Conservation (phyloP, 2,329 filamentous ascomycete species). For the Pyrenochaeta sp. region DNA sequence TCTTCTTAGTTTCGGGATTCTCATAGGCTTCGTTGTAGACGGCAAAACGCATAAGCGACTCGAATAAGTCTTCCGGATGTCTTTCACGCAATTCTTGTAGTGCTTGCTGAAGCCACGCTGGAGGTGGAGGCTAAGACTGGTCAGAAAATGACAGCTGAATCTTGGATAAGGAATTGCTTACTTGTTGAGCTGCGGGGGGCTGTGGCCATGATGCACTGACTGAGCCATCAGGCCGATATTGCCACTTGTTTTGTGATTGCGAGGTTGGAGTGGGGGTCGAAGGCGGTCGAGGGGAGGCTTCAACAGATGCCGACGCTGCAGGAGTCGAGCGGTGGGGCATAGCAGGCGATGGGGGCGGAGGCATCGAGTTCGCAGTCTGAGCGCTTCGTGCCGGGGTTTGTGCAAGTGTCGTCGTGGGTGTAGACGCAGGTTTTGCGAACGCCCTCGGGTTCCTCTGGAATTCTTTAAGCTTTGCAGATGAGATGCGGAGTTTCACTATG, state of each 20-base stretch:
- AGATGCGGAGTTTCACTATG: constrained; percentile 77
- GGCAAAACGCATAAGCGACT: constrained; percentile 89
- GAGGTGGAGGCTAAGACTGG: constrained; percentile 74
- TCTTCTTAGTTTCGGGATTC: constrained; percentile 63
- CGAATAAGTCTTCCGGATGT: constrained; percentile 84
- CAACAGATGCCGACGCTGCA: constrained; percentile 26
- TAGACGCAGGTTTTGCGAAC: constrained; percentile 51
- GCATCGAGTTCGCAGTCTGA: constrained; percentile 64
- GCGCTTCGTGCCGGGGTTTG: constrained; percentile 58
- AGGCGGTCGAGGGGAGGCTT: constrained; percentile 39
- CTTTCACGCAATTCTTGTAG: constrained; percentile 72
- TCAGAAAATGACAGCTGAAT: constrained; percentile 18
- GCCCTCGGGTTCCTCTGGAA: constrained; percentile 64
- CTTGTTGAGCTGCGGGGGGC: constrained; percentile 65
- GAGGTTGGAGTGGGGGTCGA: constrained; percentile 48
- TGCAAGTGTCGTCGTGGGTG: constrained; percentile 55
- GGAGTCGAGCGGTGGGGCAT: constrained; percentile 45
- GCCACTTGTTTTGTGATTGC: constrained; percentile 40
- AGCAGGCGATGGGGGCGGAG: constrained; percentile 58
- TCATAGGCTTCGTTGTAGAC: constrained; percentile 69
- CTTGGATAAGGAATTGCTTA: constrained; percentile 55
- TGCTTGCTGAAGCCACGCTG: constrained; percentile 81
- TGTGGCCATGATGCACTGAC: constrained; percentile 70
- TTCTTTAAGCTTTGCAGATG: constrained; percentile 74
- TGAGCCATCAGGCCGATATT: constrained; percentile 60